Percentiles rank a stretch among this genome's conserved stretches.
Evolutionary conservation across 768 basidiomycete genomes (phyloP).

Genomic region (Tylopilus plumbeoviolaceoides): DNA sequence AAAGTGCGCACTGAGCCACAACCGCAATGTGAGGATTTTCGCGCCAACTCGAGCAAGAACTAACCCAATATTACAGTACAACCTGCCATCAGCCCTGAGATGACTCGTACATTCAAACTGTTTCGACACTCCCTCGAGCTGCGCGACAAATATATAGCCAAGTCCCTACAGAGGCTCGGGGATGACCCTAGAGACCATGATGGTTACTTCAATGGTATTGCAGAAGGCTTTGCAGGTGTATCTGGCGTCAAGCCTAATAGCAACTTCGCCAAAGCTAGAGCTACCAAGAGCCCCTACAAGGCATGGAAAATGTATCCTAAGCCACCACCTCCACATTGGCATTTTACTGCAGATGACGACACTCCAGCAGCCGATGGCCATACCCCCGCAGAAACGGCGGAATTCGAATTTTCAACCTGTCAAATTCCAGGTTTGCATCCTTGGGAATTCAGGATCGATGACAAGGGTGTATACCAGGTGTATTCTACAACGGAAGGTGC

Average conservation of each 20-base stretch:
- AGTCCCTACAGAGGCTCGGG: conserved; percentile 86
- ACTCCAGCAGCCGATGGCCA: conserved; percentile 40
- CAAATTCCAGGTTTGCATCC: conserved; percentile 64
- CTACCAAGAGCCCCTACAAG: conserved; percentile 34
- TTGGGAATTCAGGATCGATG: conserved; percentile 72
- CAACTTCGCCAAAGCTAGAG: conserved; percentile 29
- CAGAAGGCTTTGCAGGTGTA: conserved; percentile 58
- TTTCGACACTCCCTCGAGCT: conserved; percentile 84
- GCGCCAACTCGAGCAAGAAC: background rate
- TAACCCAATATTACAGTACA: conserved; percentile 16
- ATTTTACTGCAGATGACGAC: conserved; percentile 59
- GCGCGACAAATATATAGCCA: conserved; percentile 91
- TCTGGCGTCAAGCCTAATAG: conserved; percentile 65
- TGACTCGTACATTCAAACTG: conserved; percentile 56
- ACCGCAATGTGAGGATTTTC: conserved; percentile 26
- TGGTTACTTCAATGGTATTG: conserved; percentile 64
- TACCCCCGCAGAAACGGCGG: conserved; percentile 32
- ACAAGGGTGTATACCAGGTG: conserved; percentile 88
- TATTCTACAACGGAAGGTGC: conserved; percentile 39
- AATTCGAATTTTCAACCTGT: conserved; percentile 69
- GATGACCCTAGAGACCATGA: conserved; percentile 95
- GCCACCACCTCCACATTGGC: conserved; percentile 96
- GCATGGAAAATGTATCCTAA: conserved; percentile 89
- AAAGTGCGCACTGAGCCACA: conserved; percentile 31
- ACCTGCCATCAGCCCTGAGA: conserved; percentile 37